phyloP scores from a whole-genome alignment of 1,284 basidiomycete species.

The Cutaneotrichosporon mucoides region DNA sequence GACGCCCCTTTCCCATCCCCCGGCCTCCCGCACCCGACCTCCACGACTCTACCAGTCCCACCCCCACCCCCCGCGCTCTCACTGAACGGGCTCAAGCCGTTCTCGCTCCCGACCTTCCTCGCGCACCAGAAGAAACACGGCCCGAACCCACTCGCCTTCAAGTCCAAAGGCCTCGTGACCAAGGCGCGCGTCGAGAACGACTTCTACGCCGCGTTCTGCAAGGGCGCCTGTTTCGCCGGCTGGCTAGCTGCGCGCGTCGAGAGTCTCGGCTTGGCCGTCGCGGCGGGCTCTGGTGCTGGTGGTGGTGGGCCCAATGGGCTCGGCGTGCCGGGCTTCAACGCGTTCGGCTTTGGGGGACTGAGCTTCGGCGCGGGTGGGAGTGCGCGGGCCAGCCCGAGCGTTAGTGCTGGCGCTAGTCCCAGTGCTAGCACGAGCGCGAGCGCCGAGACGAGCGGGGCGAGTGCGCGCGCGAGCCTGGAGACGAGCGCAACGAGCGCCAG shows the following conservation, averaged over 20 bases:
- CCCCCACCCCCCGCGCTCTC: constrained; percentile 9
- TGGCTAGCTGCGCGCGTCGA: constrained; percentile 42
- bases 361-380: no score
- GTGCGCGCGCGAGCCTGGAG: background rate
- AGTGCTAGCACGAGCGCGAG: background rate
- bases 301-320: no score
- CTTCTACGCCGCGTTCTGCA: constrained; percentile 49
- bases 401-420: no score
- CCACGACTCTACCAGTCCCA: constrained; percentile 7
- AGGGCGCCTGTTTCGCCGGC: constrained; percentile 43
- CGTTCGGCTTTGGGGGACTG: no score
- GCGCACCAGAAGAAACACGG: constrained; percentile 75
- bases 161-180: constrained; percentile 45
- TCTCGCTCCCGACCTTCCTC: constrained; percentile 74
- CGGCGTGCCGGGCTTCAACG: no score
- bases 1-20: background rate
- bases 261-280: constrained; percentile 32
- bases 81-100: constrained; percentile 59
- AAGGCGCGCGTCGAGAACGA: constrained; percentile 47
- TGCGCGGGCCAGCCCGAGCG: no score
- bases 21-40: constrained; percentile 6
- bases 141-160: constrained; percentile 66
- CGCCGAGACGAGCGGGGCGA: background rate
- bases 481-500: background rate
- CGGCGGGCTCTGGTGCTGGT: constrained; percentile 12